Base-by-base conservation (phyloP, 2,329 filamentous ascomycete genomes). In the Aspergillus quadrilineatus region DNA sequence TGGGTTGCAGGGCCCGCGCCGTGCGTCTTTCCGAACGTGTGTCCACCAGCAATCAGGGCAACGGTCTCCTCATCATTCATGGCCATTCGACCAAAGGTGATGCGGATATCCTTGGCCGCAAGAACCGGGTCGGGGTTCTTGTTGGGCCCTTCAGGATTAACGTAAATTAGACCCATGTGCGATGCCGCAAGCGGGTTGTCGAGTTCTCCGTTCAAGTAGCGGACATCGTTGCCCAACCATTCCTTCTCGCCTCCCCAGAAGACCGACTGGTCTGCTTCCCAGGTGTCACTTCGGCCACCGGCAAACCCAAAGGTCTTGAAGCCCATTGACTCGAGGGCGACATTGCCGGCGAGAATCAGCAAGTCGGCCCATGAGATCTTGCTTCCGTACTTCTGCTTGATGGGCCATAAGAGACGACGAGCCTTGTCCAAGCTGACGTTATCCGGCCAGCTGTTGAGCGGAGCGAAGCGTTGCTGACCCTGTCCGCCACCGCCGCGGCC, bases 1-100 rank as follows among this genome's bases (percentile, higher is more conserved):
- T 90, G 82, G 60, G 82, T 81, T 15, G 80, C 75, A 14, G 84
- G 77, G 55, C 76, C 88, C 32, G 89, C 89, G 65, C 89, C 89
- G 74, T 92, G 89, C 0, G 88, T 90, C 83, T 92, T 92, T 67
- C 89, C 89, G 65, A 92, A 90, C 28, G 85, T 81, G 79, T 92
- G 89, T 39, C 89, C 89, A 68, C 89, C 89, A 39, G 86, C 86
- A 69, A 92, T 92, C 45, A 92, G 77, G 12, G 89, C 89, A 53
- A 89, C 89, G 0, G 89, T 92, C 79, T 92, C 89, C 75, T 89
- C 85, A 69, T 92, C 88, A 69, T 89, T 85, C 89, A 92, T 92
- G 60, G 85, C 89, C 89, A 92, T 92, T 71, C 88, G 88, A 61
- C 80, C 80, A 65, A 92, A 92, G 15, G 89, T 90, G 57, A 79